These are phyloP conservation scores for Termitomyces sp. DNA, from an alignment of 1,284 basidiomycete genomes.

Conservation along the genomic window DNA sequence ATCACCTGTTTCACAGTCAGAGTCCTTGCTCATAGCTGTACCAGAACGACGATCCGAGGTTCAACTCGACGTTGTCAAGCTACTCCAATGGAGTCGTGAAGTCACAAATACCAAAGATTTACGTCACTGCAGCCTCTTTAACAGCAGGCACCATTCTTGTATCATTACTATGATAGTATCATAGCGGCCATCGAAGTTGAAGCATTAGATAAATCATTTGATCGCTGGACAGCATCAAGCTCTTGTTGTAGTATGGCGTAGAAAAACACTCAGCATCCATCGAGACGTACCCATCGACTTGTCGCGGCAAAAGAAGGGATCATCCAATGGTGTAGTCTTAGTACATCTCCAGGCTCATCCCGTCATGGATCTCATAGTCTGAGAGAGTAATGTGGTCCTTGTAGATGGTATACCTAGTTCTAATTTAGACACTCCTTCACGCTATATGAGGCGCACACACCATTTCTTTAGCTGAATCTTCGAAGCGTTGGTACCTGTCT, in stretches of 20 bases:
- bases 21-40: neutral
- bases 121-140: neutral
- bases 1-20: neutral
- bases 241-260: neutral
- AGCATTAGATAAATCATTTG: neutral
- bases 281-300: neutral
- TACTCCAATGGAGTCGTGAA: neutral
- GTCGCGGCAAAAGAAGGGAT: neutral
- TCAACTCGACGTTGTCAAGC: neutral
- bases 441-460: slow-evolving; percentile 38
- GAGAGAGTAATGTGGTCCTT: slow-evolving; percentile 92
- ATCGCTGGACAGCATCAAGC: neutral
- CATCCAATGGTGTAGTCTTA: slow-evolving; percentile 25
- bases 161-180: neutral
- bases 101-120: neutral
- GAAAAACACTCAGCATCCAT: neutral
- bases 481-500: slow-evolving; percentile 81
- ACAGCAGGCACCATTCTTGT: neutral
- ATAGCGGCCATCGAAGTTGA: neutral
- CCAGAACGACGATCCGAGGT: slow-evolving; percentile 7
- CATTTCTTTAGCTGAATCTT: slow-evolving; percentile 98
- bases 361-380: slow-evolving; percentile 94
- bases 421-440: neutral
- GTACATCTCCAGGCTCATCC: slow-evolving; percentile 94
- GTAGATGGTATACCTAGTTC: slow-evolving; percentile 79